phyloP scores from a whole-genome alignment of 1,284 basidiomycete genomes.

The Boletus hoseneyae region DNA sequence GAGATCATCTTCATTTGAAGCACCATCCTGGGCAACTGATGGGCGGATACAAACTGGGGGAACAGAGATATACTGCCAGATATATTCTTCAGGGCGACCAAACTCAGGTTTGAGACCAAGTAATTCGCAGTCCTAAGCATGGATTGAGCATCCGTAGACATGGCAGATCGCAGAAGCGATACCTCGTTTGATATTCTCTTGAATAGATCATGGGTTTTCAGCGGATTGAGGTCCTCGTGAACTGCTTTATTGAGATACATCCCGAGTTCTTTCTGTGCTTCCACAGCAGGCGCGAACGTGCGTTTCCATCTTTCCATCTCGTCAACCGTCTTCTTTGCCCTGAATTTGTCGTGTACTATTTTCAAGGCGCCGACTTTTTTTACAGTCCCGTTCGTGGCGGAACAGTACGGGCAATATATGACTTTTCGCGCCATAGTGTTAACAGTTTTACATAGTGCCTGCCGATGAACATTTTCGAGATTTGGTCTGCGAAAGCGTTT shows the following conservation, averaged over 20 bases:
- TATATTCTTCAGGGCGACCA: conserved; percentile 94
- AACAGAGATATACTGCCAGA: conserved; percentile 99
- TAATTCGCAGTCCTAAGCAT: conserved; percentile 83
- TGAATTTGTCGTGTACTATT: conserved; percentile 97
- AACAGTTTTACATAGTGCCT: conserved; percentile 84
- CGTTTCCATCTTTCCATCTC: conserved; percentile 88
- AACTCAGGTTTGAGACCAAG: conserved; percentile 87
- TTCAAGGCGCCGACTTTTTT: conserved; percentile 95
- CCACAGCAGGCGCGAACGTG: conserved; percentile 81
- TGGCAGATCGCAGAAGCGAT: not conserved
- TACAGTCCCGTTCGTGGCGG: conserved; percentile 91
- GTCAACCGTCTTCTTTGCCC: conserved; percentile 90
- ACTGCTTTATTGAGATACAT: conserved; percentile 87
- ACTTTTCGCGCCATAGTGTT: conserved; percentile 88
- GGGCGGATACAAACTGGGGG: conserved; percentile 98
- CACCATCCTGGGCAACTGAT: conserved; percentile 95
- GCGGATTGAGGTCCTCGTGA: conserved; percentile 92
- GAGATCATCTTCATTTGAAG: conserved; percentile 97
- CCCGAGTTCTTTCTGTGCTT: conserved; percentile 84
- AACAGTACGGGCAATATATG: conserved; percentile 91
- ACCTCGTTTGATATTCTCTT: conserved; percentile 91
- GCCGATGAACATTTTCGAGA: conserved; percentile 93
- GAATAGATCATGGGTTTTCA: conserved; percentile 94
- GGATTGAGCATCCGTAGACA: conserved; percentile 1
- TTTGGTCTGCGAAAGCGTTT: conserved; percentile 87